phyloP scores from a whole-genome alignment of 2,329 filamentous ascomycete species.

The Colletotrichum sp. region DNA sequence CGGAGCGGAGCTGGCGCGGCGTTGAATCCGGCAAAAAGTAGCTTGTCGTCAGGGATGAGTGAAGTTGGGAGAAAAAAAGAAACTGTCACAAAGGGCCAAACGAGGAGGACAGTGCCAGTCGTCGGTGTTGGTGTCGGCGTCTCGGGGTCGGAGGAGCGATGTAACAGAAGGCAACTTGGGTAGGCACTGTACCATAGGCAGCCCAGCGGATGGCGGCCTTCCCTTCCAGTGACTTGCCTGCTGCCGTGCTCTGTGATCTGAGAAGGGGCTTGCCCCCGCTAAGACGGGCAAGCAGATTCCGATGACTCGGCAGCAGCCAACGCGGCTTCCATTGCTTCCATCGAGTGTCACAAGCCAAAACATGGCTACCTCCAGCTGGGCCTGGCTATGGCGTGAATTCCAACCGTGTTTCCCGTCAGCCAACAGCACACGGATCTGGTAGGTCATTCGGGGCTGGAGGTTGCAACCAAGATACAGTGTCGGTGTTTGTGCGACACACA shows the following conservation, averaged over 20 bases:
- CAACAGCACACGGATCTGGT: neutral
- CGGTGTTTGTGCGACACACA: neutral
- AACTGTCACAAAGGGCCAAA: neutral
- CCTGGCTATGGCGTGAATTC: neutral
- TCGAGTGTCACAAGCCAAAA: neutral
- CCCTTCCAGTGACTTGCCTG: neutral
- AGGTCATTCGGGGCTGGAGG: neutral
- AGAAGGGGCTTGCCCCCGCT: neutral
- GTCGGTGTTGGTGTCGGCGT: neutral
- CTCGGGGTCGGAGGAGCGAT: neutral
- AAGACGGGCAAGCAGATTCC: neutral
- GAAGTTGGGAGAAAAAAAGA: neutral
- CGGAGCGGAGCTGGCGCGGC: conserved; percentile 6
- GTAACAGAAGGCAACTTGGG: neutral
- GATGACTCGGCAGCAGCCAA: neutral
- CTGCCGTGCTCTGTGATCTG: neutral
- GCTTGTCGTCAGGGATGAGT: neutral
- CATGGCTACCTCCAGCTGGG: neutral
- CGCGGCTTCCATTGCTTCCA: neutral
- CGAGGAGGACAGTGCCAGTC: neutral
- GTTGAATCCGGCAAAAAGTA: neutral
- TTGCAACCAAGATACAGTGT: conserved; percentile 11
- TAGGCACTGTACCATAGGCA: neutral
- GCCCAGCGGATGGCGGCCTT: neutral
- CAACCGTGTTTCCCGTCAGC: neutral